These are phyloP conservation scores for Berberis thunbergii DNA, from an alignment of 164 flowering plant species.

Conservation along the genomic window DNA sequence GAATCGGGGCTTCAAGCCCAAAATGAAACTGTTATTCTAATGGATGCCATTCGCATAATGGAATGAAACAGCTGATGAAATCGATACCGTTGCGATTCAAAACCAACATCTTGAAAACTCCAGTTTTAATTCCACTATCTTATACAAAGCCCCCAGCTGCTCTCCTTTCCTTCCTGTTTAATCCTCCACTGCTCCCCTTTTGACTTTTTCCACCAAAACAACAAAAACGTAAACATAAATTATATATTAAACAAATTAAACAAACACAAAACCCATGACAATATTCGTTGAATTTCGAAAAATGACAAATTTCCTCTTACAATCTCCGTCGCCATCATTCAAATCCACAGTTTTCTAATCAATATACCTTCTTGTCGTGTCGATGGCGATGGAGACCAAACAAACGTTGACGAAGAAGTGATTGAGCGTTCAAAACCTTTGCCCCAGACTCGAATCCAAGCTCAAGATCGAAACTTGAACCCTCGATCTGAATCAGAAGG, in stretches of 20 bases:
- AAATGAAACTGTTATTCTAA: slow-evolving; percentile 36
- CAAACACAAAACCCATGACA: background rate
- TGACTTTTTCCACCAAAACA: slow-evolving; percentile 17
- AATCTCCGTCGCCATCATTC: no score
- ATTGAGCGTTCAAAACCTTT: no score
- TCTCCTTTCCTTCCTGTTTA: background rate
- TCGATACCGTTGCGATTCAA: slow-evolving; percentile 24
- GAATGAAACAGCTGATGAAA: slow-evolving; percentile 35
- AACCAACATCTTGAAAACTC: slow-evolving; percentile 44
- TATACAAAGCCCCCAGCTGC: background rate
- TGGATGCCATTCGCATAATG: slow-evolving; percentile 76
- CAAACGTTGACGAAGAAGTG: no score
- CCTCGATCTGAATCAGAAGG: no score
- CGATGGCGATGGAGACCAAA: no score
- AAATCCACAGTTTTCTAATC: no score
- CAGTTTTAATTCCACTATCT: slow-evolving; percentile 14
- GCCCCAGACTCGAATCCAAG: no score
- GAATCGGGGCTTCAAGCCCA: slow-evolving; percentile 24
- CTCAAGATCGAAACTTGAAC: no score
- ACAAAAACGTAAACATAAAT: background rate
- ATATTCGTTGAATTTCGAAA: background rate
- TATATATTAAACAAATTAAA: background rate
- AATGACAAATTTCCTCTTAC: slow-evolving; percentile 2
- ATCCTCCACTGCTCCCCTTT: slow-evolving; percentile 4
- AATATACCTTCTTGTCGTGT: no score